Evolutionary conservation across 805 yeast genomes (phyloP), one percentile per base, ranked within the genome.

Genomic region (Myxozyma vanderwaltii): DNA sequence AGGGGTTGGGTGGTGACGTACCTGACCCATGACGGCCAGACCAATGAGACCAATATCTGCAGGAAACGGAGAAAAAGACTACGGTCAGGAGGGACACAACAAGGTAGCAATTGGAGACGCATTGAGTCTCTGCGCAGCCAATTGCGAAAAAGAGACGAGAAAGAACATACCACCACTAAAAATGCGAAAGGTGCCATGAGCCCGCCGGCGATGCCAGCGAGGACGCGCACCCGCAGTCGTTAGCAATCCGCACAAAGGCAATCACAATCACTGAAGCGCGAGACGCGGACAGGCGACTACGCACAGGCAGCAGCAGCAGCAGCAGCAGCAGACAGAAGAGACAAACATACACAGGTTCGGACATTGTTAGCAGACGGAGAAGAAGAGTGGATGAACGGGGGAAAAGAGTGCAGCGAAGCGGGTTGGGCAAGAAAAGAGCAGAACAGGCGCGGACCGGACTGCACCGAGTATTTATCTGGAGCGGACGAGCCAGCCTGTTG

Each of bases 21-120:
- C 68, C 66, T 89, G 96, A 79, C 99, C 99, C 99, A 92, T 92
- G 70, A 92, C 99, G 87, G 99, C 99, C 84, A 92, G 84, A 76
- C 99, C 99, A 74, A 94, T 91, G 77, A 92, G 89, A 79, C 97
- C 99, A 77, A 92, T 86, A 86, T 92, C 99, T 82, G 92, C 94
- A 75, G n/a, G 17, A 36, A 29, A 50, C 33, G 33, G n/a, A n/a
- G n/a, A 15, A 21, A n/a, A 35, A 75, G 35, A 21, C 27, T 15
- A 50, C 26, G 13, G 50, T 53, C 44, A 53, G 56, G 38, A 31
- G 19, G 27, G 4, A 17, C 7, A 19, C 12, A 19, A 17, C 35
- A 35, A 36, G 10, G 31, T 10, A 7, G 21, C 24, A 13, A 5
- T 5, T 27, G 8, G 24, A 23, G 29, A 17, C 26, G 5, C 47